Base-by-base conservation (phyloP, 768 basidiomycete species). In the Agrocybe praecox region DNA sequence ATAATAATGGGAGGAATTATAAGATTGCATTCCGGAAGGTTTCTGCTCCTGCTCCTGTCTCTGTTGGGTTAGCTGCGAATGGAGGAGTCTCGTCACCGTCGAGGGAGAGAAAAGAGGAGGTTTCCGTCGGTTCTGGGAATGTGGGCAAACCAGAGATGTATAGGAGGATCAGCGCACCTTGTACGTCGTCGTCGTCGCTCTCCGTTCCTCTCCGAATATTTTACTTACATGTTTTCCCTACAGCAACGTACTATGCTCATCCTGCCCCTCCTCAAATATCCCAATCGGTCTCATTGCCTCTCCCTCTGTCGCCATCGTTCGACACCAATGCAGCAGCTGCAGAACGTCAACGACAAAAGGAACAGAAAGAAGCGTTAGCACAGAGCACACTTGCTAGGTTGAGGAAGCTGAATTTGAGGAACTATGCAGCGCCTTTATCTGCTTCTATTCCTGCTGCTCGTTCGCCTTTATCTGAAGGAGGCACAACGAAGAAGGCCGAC, bases 1-100 rank as follows among this genome's bases (percentile, higher is more conserved):
- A 94, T 68, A 96, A 96, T 63, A 72, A 62, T 2, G 88, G 87
- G 0, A 61, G 69, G 60, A 96, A 98, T 69, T 98, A 96, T 76
- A 76, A 81, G 22, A 74, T 97, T 51, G 78, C 72, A 22, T 98
- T 98, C 53, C 23, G 53, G 58, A 65, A 61, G 57, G 60, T 24
- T 12, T 32, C 4, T 3, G 51, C 23, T 14, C 32, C 34, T 33
- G 33, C 32, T 49, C 48, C 32, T 19, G 49, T 7, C 19, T 19
- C 32, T 10, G 49, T 6, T 4, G 10, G 34, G 49, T 5, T 4
- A 11, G 18, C 47, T n/a, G 18, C 22, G 47, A 14, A 24, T 4
- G 24, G 6, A 26, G 12, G 21, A 15, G 11, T n/a, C n/a, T n/a
- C n/a, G 3, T 22, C 26, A 6, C 36, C 6, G 14, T 24, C 2